Evolutionary conservation across 2,329 filamentous ascomycete species (phyloP).

Genomic region (Arthrinium phaeospermum): DNA sequence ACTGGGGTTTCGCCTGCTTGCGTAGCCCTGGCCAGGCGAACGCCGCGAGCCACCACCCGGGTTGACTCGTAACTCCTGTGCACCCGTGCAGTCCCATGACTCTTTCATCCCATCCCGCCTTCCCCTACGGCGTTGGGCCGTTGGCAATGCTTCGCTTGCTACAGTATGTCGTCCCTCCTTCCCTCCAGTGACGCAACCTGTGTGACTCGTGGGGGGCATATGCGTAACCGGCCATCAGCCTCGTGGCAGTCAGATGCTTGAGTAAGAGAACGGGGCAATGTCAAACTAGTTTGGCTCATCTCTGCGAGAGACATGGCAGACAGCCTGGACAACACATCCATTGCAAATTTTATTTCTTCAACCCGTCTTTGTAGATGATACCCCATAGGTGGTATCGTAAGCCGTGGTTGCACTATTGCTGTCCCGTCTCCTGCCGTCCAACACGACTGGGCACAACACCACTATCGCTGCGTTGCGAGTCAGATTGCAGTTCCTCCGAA

Average conservation of each 20-base stretch:
- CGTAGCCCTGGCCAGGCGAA: neutral
- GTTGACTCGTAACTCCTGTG: slow-evolving; percentile 1
- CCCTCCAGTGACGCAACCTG: neutral
- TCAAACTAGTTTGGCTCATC: neutral
- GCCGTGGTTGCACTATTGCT: neutral
- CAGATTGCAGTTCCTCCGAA: neutral
- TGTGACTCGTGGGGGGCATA: neutral
- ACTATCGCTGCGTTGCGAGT: neutral
- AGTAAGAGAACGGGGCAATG: neutral
- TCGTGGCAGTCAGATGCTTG: neutral
- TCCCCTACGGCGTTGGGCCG: too few relatives aligned
- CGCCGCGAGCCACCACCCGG: neutral
- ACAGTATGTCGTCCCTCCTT: neutral
- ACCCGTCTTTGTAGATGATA: too few relatives aligned
- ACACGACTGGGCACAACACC: neutral
- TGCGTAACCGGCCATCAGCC: neutral
- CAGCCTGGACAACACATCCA: neutral
- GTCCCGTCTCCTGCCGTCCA: neutral
- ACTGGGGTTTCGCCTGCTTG: neutral
- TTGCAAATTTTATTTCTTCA: too few relatives aligned
- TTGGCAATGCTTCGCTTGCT: neutral
- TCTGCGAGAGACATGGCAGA: neutral
- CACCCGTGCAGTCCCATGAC: slow-evolving; percentile 3
- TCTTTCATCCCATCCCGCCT: neutral
- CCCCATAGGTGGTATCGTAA: neutral